These are phyloP conservation scores for Candida maesae DNA, from an alignment of 805 yeast species.

Conservation along the genomic window DNA sequence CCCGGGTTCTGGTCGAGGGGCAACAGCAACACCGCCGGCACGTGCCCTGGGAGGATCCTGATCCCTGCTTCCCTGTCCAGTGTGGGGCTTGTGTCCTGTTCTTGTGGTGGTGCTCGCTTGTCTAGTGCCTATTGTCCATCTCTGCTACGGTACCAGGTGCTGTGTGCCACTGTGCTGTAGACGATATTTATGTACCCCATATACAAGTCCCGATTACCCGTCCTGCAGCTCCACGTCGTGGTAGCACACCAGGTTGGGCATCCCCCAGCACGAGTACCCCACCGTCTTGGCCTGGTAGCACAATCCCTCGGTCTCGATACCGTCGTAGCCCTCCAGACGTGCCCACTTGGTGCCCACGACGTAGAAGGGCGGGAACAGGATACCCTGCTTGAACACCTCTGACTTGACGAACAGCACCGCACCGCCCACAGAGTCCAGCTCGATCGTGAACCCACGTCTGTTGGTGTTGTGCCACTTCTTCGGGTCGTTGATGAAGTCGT, in stretches of 20 bases:
- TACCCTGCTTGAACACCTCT: constrained; percentile 42
- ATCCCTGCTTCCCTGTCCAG: no score
- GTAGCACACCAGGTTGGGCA: constrained; percentile 43
- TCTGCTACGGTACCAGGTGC: no score
- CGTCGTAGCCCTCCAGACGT: constrained; percentile 47
- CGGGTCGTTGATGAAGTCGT: constrained; percentile 10
- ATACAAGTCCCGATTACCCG: neutral
- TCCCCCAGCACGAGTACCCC: constrained; percentile 46
- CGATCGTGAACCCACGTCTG: constrained; percentile 16
- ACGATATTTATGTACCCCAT: no score
- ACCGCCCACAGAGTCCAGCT: constrained; percentile 50
- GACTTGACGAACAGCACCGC: constrained; percentile 44
- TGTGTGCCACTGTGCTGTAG: no score
- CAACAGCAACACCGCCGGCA: no score
- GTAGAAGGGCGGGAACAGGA: constrained; percentile 42
- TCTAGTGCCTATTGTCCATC: no score
- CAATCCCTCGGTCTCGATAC: constrained; percentile 51
- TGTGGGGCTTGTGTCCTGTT: no score
- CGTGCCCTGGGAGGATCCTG: no score
- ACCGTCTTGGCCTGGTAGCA: constrained; percentile 43
- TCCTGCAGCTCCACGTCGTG: constrained; percentile 27
- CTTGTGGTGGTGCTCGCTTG: no score
- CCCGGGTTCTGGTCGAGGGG: no score
- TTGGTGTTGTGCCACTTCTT: constrained; percentile 10
- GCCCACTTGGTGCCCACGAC: constrained; percentile 43